Evolutionary conservation across 2,329 filamentous ascomycete species (phyloP).

Genomic region (Pseudogymnoascus sp.): DNA sequence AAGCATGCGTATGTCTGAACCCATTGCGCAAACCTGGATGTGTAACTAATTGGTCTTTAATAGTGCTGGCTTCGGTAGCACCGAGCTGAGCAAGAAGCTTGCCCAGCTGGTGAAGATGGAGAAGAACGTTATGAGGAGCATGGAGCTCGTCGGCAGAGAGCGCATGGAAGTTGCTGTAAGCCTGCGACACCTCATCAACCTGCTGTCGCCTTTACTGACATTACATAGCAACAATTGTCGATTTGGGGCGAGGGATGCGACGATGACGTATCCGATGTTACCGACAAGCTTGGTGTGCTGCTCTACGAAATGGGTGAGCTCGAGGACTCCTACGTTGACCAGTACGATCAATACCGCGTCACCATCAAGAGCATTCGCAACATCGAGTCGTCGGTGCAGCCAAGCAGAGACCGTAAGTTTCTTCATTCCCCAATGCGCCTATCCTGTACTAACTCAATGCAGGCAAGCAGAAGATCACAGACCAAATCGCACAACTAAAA

Average conservation of each 20-base stretch:
- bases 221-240: slow-evolving; percentile 84
- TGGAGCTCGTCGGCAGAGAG: slow-evolving; percentile 90
- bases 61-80: slow-evolving; percentile 66
- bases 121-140: slow-evolving; percentile 99
- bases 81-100: slow-evolving; percentile 91
- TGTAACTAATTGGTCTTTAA: slow-evolving; percentile 34
- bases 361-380: slow-evolving; percentile 99
- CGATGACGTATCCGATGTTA: slow-evolving; percentile 97
- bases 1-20: slow-evolving; percentile 35
- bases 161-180: slow-evolving; percentile 96
- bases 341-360: slow-evolving; percentile 97
- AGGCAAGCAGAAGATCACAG: slow-evolving; percentile 99
- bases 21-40: slow-evolving; percentile 16
- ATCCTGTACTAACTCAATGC: slow-evolving; percentile 4
- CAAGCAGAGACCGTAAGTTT: slow-evolving; percentile 82
- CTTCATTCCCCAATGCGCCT: background rate
- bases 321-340: slow-evolving; percentile 95
- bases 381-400: slow-evolving; percentile 96
- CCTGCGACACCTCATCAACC: slow-evolving; percentile 20
- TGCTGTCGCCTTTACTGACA: slow-evolving; percentile 12
- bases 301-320: slow-evolving; percentile 91
- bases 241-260: slow-evolving; percentile 94
- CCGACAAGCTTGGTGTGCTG: slow-evolving; percentile 94
- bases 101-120: slow-evolving; percentile 99
- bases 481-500: slow-evolving; percentile 97